Evolutionary conservation across 2,329 filamentous ascomycete species (phyloP), one percentile per base, ranked within the genome.

Genomic region (Ramularia endophylla): DNA sequence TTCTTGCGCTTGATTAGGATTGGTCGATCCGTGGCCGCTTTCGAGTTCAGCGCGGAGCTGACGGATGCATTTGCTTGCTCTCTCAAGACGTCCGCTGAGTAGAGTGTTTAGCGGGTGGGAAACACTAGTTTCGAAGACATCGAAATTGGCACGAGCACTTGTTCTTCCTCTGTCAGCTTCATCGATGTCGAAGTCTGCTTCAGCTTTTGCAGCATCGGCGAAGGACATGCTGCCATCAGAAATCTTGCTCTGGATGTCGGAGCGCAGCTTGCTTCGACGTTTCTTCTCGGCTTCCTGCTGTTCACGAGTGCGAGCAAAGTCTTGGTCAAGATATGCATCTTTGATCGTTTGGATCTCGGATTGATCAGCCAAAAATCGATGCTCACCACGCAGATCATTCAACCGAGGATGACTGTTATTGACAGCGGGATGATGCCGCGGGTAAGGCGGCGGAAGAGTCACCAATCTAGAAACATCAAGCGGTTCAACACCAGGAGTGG

Each of bases 401-500:
- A 98, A 74, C 50, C 94, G 84, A 0, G 92, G 92, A 58, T 98
- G 92, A 53, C 80, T 94, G 58, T 97, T 98, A 62, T 94, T 95
- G 12, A 97, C 86, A 0, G 92, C 92, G 7, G 92, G 92, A 55
- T 97, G 85, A 58, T 97, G 90, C 6, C 90, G 82, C 1, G 92
- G 92, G 61, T 94, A 97, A 2, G 92, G 86, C 1, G 92, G 92
- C 7, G 92, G 92, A 20, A 98, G 72, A 0, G 92, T 95, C 4
- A 98, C 85, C 1, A 98, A 77, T 19, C 92, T 78, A 3, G 92
- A 97, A 18, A 97, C 84, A 57, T 98, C 90, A 3, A 97, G 68
- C 43, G 59, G 38, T 44, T 55, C 51, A 6, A 53, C 18, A 15
- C 45, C 46, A 19, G 53, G 50, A 6, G 48, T 56, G 3, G 56